These are phyloP conservation scores for Edaphochlamys debaryana DNA, from an alignment of 139 green algal genomes.

Conservation along the genomic window DNA sequence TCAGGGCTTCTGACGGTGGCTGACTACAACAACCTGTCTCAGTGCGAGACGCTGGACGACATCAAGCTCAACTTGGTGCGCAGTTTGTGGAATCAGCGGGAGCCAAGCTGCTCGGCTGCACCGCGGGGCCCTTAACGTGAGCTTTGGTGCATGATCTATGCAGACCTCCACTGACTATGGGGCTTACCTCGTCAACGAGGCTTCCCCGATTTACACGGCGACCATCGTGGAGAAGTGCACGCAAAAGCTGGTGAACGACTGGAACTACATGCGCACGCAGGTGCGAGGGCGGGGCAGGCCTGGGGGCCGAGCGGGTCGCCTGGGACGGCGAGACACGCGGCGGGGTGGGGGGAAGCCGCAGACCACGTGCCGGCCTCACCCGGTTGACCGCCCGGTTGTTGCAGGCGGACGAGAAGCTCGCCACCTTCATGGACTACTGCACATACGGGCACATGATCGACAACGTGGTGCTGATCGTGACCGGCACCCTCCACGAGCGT, in stretches of 20 bases:
- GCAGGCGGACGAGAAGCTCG: constrained; percentile 89
- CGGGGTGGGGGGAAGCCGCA: too few species aligned
- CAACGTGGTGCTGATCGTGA: constrained; percentile 99
- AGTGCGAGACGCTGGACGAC: constrained; percentile 98
- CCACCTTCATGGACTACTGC: constrained; percentile 97
- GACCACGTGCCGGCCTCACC: too few species aligned
- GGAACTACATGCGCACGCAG: constrained; percentile 88
- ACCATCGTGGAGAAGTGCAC: constrained; percentile 96
- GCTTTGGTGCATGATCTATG: not conserved
- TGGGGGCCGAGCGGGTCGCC: too few species aligned
- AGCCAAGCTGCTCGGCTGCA: too few species aligned
- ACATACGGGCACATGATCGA: constrained; percentile 99
- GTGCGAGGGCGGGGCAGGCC: constrained; percentile 40
- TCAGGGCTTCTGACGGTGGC: constrained; percentile 85
- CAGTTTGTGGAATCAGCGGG: too few species aligned
- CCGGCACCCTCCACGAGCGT: constrained; percentile 95
- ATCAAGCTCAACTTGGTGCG: constrained; percentile 98
- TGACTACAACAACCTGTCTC: constrained; percentile 98
- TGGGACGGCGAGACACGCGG: too few species aligned
- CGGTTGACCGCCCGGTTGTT: too few species aligned
- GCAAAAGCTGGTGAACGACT: constrained; percentile 98
- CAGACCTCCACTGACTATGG: constrained; percentile 94
- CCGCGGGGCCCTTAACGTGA: not conserved
- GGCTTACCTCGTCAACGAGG: constrained; percentile 89
- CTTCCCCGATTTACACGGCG: constrained; percentile 91